Evolutionary conservation across 805 yeast species (phyloP).

Genomic region (Nakazawaea holstii): DNA sequence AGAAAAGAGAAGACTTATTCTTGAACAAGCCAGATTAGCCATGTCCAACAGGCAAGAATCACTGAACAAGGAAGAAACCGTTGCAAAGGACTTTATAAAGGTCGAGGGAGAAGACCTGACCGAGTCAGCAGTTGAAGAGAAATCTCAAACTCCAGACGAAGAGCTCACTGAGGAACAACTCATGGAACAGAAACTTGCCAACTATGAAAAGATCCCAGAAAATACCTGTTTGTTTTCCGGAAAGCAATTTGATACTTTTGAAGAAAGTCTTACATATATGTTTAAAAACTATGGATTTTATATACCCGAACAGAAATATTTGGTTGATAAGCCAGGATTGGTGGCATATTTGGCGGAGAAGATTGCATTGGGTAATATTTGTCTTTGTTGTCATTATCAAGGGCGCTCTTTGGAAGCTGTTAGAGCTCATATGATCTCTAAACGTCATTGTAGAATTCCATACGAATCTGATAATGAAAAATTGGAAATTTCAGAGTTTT

Average conservation of each 20-base stretch:
- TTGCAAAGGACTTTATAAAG: conserved; percentile 14
- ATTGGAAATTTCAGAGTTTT: conserved; percentile 70
- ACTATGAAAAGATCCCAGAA: conserved; percentile 41
- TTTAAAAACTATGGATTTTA: conserved; percentile 75
- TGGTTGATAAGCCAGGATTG: conserved; percentile 66
- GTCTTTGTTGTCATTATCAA: conserved; percentile 76
- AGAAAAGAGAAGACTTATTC: conserved; percentile 41
- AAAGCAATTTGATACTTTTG: conserved; percentile 30
- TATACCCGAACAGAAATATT: conserved; percentile 74
- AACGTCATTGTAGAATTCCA: conserved; percentile 86
- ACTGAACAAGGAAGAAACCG: conserved; percentile 15
- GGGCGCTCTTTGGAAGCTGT: conserved; percentile 84
- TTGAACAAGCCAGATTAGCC: conserved; percentile 40
- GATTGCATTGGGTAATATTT: conserved; percentile 76
- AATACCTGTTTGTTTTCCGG: conserved; percentile 48
- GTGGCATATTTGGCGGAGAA: conserved; percentile 73
- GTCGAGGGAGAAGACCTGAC: conserved; percentile 7
- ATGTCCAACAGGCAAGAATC: conserved; percentile 22
- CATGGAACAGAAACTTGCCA: conserved; percentile 38
- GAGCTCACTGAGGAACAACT: conserved; percentile 20
- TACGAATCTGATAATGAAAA: conserved; percentile 79
- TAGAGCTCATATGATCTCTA: conserved; percentile 80
- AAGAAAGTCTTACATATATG: conserved; percentile 64
- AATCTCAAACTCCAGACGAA: not conserved
- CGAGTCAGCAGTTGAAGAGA: conserved; percentile 9